Evolutionary conservation across 2,329 filamentous ascomycete genomes (phyloP).

Genomic region (Penicillium capsulatum): DNA sequence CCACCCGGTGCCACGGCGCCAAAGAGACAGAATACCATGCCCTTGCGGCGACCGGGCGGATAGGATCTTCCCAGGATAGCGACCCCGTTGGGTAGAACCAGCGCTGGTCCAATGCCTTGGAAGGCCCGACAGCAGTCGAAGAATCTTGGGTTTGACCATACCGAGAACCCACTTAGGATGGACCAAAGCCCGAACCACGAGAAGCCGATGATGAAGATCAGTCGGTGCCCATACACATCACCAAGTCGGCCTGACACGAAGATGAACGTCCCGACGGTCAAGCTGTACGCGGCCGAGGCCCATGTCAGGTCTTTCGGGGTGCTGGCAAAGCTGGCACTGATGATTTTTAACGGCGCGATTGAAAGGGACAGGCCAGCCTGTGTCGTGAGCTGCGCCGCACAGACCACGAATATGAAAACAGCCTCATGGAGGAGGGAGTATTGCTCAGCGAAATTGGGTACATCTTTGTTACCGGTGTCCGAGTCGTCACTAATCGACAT

Average conservation of each 20-base stretch:
- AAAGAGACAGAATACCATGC: conserved; percentile 55
- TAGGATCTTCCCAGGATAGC: conserved; percentile 60
- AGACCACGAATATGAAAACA: conserved; percentile 30
- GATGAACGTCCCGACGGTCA: conserved; percentile 40
- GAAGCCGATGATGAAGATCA: conserved; percentile 36
- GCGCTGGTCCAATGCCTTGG: conserved; percentile 56
- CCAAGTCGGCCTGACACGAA: conserved; percentile 35
- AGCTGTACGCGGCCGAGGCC: conserved; percentile 54
- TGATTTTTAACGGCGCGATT: conserved; percentile 47
- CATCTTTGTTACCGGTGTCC: conserved; percentile 1
- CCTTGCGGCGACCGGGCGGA: conserved; percentile 53
- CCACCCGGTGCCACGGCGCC: conserved; percentile 48
- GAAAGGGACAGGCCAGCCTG: conserved; percentile 46
- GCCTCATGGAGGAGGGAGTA: conserved; percentile 23
- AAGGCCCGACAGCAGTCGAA: conserved; percentile 52
- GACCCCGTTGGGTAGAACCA: conserved; percentile 62
- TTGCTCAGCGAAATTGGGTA: conserved; percentile 2
- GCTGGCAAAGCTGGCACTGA: conserved; percentile 46
- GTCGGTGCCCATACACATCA: conserved; percentile 37
- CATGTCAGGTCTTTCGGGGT: conserved; percentile 48
- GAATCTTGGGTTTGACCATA: conserved; percentile 40
- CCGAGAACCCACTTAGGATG: conserved; percentile 34
- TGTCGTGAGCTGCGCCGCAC: conserved; percentile 38
- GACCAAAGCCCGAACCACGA: conserved; percentile 39
- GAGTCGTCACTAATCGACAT: too few relatives aligned